A percentile compares a stretch with the other conserved stretches of the same genome.
Conservation (phyloP, 2,329 filamentous ascomycete genomes). For the Diaporthe ilicicola region DNA sequence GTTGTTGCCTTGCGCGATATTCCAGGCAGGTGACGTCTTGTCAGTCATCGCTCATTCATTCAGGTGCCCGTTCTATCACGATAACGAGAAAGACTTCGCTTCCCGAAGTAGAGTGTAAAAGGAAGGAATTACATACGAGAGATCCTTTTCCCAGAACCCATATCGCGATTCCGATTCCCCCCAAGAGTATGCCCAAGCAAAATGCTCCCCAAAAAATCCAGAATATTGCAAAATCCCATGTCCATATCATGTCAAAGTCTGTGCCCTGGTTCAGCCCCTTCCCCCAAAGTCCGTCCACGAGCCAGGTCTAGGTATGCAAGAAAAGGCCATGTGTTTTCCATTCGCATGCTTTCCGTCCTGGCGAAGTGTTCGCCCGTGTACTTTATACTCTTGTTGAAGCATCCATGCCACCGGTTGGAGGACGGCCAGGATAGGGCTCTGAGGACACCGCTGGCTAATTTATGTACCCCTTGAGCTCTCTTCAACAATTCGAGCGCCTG, state of each 20-base stretch:
- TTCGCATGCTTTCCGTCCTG: conserved; percentile 16
- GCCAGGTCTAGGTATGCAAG: conserved; percentile 23
- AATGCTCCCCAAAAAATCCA: conserved; percentile 6
- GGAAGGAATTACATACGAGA: not conserved
- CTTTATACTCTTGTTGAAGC: not conserved
- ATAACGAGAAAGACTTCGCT: not conserved
- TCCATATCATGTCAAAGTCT: not conserved
- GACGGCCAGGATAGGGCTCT: not conserved
- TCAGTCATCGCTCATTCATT: not conserved
- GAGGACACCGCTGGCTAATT: not conserved
- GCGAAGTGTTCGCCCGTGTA: conserved; percentile 9
- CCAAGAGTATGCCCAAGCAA: conserved; percentile 4
- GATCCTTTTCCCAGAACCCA: conserved; percentile 1
- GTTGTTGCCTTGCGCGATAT: not conserved
- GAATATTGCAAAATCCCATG: not conserved
- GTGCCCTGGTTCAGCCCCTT: not conserved
- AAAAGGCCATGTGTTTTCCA: not conserved
- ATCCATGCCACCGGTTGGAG: not conserved
- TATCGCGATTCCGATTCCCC: not conserved
- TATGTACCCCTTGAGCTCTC: not conserved
- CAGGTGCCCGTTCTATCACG: not conserved
- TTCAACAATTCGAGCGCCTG: not conserved
- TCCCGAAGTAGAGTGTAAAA: not conserved
- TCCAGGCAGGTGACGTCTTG: not conserved
- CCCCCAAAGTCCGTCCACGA: not conserved